Evolutionary conservation across 2,329 filamentous ascomycete species (phyloP).

Genomic region (Aspergillus aculeatinus): DNA sequence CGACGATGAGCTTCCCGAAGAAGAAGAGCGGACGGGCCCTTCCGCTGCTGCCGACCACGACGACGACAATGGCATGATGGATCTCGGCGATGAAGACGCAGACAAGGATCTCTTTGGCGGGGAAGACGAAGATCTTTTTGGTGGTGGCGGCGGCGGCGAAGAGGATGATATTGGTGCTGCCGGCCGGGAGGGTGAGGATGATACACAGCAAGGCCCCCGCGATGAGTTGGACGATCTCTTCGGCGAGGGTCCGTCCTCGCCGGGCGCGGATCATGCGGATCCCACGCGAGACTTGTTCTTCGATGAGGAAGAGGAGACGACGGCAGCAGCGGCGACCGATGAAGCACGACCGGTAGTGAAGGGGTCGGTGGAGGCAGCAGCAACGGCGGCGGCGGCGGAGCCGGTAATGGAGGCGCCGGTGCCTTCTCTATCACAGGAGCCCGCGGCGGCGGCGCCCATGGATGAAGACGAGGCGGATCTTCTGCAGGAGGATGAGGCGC

Average conservation of each 20-base stretch:
- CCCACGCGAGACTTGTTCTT: constrained; percentile 34
- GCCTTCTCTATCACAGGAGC: constrained; percentile 13
- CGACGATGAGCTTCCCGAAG: constrained; percentile 83
- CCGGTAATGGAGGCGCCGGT: neutral
- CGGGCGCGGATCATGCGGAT: constrained; percentile 32
- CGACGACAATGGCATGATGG: constrained; percentile 53
- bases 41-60: constrained; percentile 7
- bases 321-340: neutral
- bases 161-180: neutral
- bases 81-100: constrained; percentile 47
- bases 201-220: constrained; percentile 25
- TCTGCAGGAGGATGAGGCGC: constrained; percentile 28
- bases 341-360: constrained; percentile 18
- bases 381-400: neutral
- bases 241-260: constrained; percentile 44
- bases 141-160: constrained; percentile 12
- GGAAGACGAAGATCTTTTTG: constrained; percentile 43
- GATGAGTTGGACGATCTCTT: constrained; percentile 52
- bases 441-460: constrained; percentile 16
- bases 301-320: constrained; percentile 29
- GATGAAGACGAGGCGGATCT: constrained; percentile 29
- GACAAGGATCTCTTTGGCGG: constrained; percentile 27
- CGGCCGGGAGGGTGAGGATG: constrained; percentile 13
- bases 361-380: neutral
- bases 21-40: constrained; percentile 32